phyloP scores from a whole-genome alignment of 257 asterid species.

The Fraxinus pennsylvanica region DNA sequence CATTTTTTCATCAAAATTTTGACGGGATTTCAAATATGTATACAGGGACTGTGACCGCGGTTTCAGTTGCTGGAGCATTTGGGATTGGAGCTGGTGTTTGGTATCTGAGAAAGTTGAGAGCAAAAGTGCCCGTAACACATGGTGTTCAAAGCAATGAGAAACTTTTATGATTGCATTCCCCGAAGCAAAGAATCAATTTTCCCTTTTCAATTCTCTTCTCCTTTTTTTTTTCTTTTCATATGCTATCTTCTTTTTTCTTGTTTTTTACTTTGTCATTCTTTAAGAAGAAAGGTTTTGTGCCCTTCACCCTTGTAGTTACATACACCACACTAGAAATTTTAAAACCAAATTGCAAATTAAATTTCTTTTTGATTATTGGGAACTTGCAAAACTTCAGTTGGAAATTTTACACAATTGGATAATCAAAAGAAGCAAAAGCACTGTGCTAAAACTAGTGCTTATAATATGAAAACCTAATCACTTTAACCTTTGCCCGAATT shows the following conservation, averaged over 20 bases:
- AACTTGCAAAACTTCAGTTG: not conserved
- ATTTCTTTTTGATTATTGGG: not conserved
- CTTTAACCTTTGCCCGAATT: not conserved
- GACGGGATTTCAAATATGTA: not conserved
- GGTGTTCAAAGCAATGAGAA: constrained; percentile 89
- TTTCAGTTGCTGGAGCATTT: constrained; percentile 75
- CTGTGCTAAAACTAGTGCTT: not conserved
- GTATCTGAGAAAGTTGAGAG: constrained; percentile 72
- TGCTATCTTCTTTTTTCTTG: constrained; percentile 7
- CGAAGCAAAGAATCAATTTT: constrained; percentile 31
- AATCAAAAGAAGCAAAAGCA: not conserved
- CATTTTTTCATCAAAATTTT: not conserved
- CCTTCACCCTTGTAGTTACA: not conserved
- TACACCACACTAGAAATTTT: not conserved
- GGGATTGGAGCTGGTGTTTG: constrained; percentile 81
- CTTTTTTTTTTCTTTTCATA: not conserved
- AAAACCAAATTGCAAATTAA: not conserved
- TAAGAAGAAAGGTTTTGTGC: not conserved
- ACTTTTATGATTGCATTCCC: constrained; percentile 48
- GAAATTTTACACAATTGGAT: not conserved
- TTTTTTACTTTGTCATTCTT: not conserved
- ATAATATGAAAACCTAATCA: not conserved
- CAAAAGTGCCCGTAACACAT: constrained; percentile 84
- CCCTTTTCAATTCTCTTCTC: not conserved
- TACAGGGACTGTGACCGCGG: constrained; percentile 62